A percentile compares a stretch with the other conserved stretches of the same genome.
phyloP scores from a whole-genome alignment of 2,329 filamentous ascomycete genomes.

The Aphanocladium album region DNA sequence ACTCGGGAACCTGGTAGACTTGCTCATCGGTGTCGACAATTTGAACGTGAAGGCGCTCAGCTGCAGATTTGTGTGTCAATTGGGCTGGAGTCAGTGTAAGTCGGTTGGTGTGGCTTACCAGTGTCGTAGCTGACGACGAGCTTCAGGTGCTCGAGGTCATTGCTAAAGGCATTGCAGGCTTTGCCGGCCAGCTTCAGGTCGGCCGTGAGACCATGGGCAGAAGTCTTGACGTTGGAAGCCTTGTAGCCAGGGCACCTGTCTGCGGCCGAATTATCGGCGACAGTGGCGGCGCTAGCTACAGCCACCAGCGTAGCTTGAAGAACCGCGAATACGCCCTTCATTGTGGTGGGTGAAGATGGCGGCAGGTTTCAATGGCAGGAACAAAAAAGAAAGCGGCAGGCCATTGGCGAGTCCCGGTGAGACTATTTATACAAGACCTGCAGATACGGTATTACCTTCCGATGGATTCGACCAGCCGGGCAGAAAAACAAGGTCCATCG shows the following conservation, averaged over 20 bases:
- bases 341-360: not conserved
- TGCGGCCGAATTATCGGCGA: not conserved
- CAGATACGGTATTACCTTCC: not conserved
- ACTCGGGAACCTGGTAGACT: constrained; percentile 66
- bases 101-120: constrained; percentile 42
- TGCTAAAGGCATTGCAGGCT: constrained; percentile 21
- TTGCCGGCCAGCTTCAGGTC: constrained; percentile 21
- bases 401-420: not conserved
- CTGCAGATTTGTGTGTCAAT: constrained; percentile 28
- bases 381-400: too few relatives aligned
- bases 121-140: constrained; percentile 64
- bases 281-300: not conserved
- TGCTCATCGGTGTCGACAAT: constrained; percentile 61
- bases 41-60: constrained; percentile 63
- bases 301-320: not conserved
- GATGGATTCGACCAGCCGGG: not conserved
- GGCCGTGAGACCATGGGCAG: constrained; percentile 44
- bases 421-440: not conserved
- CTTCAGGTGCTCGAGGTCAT: constrained; percentile 23
- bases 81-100: not conserved
- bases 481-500: not conserved
- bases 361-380: not conserved
- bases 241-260: constrained; percentile 57
- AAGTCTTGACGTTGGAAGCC: constrained; percentile 51
- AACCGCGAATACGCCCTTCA: not conserved